Base-by-base conservation (phyloP, 169 alveolate genomes). In the Plasmodium yoelii region DNA sequence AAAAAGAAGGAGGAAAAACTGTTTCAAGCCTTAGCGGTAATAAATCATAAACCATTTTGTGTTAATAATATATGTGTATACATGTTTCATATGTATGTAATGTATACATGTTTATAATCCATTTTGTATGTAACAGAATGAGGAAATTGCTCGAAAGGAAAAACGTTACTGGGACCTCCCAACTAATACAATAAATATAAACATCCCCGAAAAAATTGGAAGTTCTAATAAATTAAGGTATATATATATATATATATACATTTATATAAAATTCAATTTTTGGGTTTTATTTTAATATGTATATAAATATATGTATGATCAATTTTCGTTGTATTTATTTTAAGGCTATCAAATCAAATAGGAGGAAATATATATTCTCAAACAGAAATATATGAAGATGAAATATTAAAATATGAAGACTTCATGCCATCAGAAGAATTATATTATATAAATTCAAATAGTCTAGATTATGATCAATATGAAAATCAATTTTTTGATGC, bases 151-250 rank as follows among this genome's bases (percentile, higher is more conserved):
- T 15, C 42, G 90, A 69, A 80, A 80, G 28, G 90, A 80, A 15
- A 80, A 80, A 46, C 73, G 59, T 57, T 80, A 80, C 28, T 80
- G 90, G 90, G 67, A 80, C 47, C 47, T 80, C 12, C 68, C 90
- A 9, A 39, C 46, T 12, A 80, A 80, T 56, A 80, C 73, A 39
- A 80, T 80, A 26, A 68, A 39, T 15, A 65, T 80, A 56, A 44
- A 51, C 24, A 34, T 44, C 19, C 61, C 51, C 39, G 15, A 56
- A 39, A 47, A n/a, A 18, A 34, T 6, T 19, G 28, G 26, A 53
- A 51, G 51, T 67, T 64, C 71, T 9, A 55, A 47, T 53, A 51
- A 28, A 15, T 42, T 42, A 42, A 80, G 80, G 90, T 80, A 80
- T 19, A 13, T 2, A 63, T 63, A 24, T 18, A 39, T n/a, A n/a